Evolutionary conservation across 495 filamentous ascomycete species (phyloP).

Genomic region (Poronia punctata): DNA sequence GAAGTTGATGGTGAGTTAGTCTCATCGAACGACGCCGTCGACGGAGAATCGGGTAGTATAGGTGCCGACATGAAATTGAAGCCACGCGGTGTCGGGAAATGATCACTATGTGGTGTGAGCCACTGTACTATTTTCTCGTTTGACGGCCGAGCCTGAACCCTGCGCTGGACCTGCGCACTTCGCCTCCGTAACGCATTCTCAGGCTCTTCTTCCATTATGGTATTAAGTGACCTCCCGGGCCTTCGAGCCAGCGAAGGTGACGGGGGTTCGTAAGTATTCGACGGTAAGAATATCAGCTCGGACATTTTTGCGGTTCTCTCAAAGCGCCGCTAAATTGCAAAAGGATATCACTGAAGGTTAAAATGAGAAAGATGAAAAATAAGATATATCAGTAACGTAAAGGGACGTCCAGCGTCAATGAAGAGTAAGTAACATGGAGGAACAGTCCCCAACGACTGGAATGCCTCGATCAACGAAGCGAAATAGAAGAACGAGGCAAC

Average conservation of each 20-base stretch:
- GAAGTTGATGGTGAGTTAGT: slow-evolving; percentile 45
- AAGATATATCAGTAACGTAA: slow-evolving; percentile 17
- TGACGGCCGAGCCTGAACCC: slow-evolving; percentile 35
- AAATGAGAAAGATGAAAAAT: slow-evolving; percentile 10
- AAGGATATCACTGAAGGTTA: slow-evolving; percentile 8
- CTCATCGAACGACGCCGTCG: slow-evolving; percentile 37
- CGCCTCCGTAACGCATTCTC: slow-evolving; percentile 23
- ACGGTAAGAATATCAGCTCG: slow-evolving; percentile 49
- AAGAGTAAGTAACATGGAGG: slow-evolving; percentile 21
- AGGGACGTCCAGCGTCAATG: slow-evolving; percentile 38
- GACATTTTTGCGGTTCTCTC: slow-evolving; percentile 42
- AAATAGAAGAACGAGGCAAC: slow-evolving; percentile 28
- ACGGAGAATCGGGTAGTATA: slow-evolving; percentile 41
- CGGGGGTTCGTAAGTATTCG: slow-evolving; percentile 54
- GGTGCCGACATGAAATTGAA: slow-evolving; percentile 51
- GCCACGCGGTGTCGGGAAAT: slow-evolving; percentile 55
- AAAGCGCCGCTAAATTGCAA: slow-evolving; percentile 19
- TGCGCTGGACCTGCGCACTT: slow-evolving; percentile 19
- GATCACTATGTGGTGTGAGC: slow-evolving; percentile 52
- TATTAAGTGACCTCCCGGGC: slow-evolving; percentile 69
- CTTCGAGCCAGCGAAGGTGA: slow-evolving; percentile 59
- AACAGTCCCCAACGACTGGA: slow-evolving; percentile 32
- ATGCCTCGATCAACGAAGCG: slow-evolving; percentile 48
- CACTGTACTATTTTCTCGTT: slow-evolving; percentile 45
- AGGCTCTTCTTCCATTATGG: slow-evolving; percentile 69